Base-by-base conservation (phyloP, 345 rosid species). In the Populus ilicifolia region DNA sequence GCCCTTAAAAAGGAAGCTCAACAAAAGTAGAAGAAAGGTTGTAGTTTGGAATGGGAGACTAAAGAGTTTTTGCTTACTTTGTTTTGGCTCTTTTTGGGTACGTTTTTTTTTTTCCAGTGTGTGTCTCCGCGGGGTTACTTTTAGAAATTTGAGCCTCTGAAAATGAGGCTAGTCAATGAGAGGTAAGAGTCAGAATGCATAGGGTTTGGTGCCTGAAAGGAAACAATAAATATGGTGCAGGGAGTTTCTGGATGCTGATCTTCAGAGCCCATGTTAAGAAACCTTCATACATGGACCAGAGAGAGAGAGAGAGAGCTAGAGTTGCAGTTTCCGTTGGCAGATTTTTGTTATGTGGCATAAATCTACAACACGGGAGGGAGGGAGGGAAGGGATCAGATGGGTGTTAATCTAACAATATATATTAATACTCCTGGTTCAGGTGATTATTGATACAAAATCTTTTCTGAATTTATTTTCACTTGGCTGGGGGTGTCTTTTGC, bases 151-250 rank as follows among this genome's bases (percentile, higher is more conserved):
- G 84, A 81, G 85, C 84, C 75, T 20, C 59, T 77, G 74, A 80
- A 65, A 66, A 44, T 29, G 82, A 59, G 78, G 81, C 77, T 35
- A 71, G 87, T 88, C 83, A 84, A 84, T 71, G 74, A 74, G 70
- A 78, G 68, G 81, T 20, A 64, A 78, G 78, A 67, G 83, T 82
- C 83, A 86, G 80, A 23, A 74, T 62, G 86, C 87, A 80, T 80
- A 78, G 87, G 80, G 77, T 41, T 82, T 75, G 79, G 78, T 80
- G 87, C 84, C 69, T 72, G 66, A 20, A 54, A 66, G 21, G 46
- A 44, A 23, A 48, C 63, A 72, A 65, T 69, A 81, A 78, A 77
- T 80, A 54, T 62, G 80, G 66, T 62, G 64, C 67, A 78, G 80
- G 52, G 78, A 52, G 20, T 38, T 75, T 79, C 69, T 66, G 64